Percentiles rank a stretch among this genome's conserved stretches.
These are phyloP conservation scores for Talaromyces borbonicus DNA, from an alignment of 495 filamentous ascomycete species.

Conservation along the genomic window DNA sequence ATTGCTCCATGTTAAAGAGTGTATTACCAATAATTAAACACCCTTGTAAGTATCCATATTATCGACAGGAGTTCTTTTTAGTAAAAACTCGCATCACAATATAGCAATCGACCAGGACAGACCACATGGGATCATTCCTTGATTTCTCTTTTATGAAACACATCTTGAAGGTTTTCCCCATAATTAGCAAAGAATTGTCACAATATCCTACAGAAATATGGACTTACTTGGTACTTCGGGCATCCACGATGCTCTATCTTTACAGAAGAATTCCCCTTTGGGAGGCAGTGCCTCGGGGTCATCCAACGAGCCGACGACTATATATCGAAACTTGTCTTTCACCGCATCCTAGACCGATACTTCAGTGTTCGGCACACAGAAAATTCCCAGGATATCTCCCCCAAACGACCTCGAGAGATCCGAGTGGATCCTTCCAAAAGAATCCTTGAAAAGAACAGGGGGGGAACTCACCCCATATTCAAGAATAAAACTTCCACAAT, in stretches of 20 bases:
- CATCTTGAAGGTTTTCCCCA: conserved; percentile 21
- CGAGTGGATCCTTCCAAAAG: too few species aligned
- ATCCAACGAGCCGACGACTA: conserved; percentile 56
- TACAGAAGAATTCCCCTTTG: conserved; percentile 64
- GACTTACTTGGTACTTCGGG: conserved; percentile 47
- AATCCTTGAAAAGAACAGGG: not conserved
- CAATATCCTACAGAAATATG: not conserved
- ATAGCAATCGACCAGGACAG: not conserved
- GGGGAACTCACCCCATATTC: conserved; percentile 47
- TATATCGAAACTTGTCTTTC: conserved; percentile 49
- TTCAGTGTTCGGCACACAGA: not conserved
- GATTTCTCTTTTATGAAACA: conserved; percentile 53
- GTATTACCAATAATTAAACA: too few species aligned
- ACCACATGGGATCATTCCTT: conserved; percentile 30
- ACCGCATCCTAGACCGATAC: conserved; percentile 32
- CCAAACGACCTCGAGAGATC: too few species aligned
- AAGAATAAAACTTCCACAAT: conserved; percentile 51
- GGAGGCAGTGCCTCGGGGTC: conserved; percentile 49
- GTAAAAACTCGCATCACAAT: not conserved
- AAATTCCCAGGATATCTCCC: too few species aligned
- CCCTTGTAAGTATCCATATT: too few species aligned
- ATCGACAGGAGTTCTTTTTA: too few species aligned
- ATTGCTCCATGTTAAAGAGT: too few species aligned
- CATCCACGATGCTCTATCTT: conserved; percentile 49
- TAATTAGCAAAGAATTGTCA: not conserved